phyloP scores from a whole-genome alignment of 495 filamentous ascomycete species.

The Thermochaetoides thermophila region DNA sequence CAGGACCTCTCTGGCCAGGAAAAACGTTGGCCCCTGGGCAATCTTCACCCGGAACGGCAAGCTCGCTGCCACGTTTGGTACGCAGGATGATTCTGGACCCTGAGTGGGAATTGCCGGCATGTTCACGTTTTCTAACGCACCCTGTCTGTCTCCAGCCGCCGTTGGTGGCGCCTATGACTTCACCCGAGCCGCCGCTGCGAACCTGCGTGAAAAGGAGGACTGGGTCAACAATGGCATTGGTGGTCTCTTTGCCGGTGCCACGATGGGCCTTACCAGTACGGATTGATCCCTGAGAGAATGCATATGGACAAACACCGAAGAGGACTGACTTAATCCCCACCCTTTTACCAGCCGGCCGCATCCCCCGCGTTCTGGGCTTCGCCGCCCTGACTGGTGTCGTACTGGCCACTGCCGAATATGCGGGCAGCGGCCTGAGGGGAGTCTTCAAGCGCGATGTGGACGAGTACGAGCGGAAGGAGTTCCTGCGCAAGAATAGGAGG shows the following conservation, averaged over 20 bases:
- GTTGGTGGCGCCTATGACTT: slow-evolving; percentile 72
- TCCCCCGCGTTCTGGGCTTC: slow-evolving; percentile 67
- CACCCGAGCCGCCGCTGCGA: slow-evolving; percentile 30
- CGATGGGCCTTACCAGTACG: slow-evolving; percentile 25
- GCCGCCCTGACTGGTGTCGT: slow-evolving; percentile 49
- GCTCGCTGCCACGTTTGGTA: slow-evolving; percentile 26
- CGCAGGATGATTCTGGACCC: too few relatives aligned
- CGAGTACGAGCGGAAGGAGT: slow-evolving; percentile 67
- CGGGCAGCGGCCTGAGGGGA: slow-evolving; percentile 54
- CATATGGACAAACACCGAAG: too few relatives aligned
- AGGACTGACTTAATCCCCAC: background rate
- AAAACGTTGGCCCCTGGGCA: slow-evolving; percentile 61
- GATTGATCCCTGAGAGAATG: too few relatives aligned
- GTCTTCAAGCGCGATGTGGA: slow-evolving; percentile 44
- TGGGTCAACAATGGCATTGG: slow-evolving; percentile 23
- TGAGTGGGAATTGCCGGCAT: too few relatives aligned
- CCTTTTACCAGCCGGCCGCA: slow-evolving; percentile 40
- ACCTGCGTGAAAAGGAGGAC: slow-evolving; percentile 33
- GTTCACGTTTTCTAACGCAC: slow-evolving; percentile 13
- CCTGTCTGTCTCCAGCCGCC: slow-evolving; percentile 41
- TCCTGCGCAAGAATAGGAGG: slow-evolving; percentile 56
- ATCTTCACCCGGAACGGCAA: slow-evolving; percentile 49
- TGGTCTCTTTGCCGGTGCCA: slow-evolving; percentile 25
- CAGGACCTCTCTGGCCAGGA: slow-evolving; percentile 69
- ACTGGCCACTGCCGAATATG: slow-evolving; percentile 60